Percentiles rank a stretch among this genome's conserved stretches.
phyloP scores from a whole-genome alignment of 1,284 basidiomycete genomes.

The Entoloma clypeatum region DNA sequence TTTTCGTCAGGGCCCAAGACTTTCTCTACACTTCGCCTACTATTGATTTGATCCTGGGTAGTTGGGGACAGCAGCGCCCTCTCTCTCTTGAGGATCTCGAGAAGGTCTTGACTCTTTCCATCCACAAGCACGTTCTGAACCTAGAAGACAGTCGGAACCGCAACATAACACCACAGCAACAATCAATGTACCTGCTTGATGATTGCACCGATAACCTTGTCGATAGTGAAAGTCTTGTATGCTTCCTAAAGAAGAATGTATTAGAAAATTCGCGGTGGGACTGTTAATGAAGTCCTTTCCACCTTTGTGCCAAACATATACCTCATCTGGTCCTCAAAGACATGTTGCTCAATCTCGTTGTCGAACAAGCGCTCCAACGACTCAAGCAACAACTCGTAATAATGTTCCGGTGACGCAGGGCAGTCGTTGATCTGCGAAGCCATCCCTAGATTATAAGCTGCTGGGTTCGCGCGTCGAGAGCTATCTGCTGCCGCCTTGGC shows the following conservation, averaged over 20 bases:
- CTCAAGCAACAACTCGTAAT: constrained; percentile 82
- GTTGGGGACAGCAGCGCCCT: constrained; percentile 60
- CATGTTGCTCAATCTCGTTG: constrained; percentile 82
- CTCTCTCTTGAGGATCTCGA: constrained; percentile 78
- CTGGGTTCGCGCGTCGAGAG: constrained; percentile 23
- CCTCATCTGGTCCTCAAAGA: constrained; percentile 90
- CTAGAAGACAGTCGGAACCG: constrained; percentile 30
- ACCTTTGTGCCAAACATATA: constrained; percentile 86
- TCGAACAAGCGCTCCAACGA: constrained; percentile 91
- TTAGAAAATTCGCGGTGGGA: neutral
- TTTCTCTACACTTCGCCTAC: constrained; percentile 79
- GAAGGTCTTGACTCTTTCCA: constrained; percentile 79
- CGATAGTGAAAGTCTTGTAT: constrained; percentile 90
- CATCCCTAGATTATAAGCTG: constrained; percentile 34
- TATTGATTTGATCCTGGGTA: constrained; percentile 83
- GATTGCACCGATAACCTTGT: constrained; percentile 85
- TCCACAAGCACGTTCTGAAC: constrained; percentile 80
- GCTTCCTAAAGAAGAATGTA: constrained; percentile 44
- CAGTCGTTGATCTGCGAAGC: constrained; percentile 23
- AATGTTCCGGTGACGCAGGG: constrained; percentile 46
- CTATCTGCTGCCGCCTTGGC: constrained; percentile 35
- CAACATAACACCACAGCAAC: constrained; percentile 6
- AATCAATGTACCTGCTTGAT: constrained; percentile 69
- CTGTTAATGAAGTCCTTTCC: constrained; percentile 7
- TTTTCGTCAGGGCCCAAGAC: constrained; percentile 88